These are phyloP conservation scores for Mycena polygramma DNA, from an alignment of 768 basidiomycete genomes.

Conservation along the genomic window DNA sequence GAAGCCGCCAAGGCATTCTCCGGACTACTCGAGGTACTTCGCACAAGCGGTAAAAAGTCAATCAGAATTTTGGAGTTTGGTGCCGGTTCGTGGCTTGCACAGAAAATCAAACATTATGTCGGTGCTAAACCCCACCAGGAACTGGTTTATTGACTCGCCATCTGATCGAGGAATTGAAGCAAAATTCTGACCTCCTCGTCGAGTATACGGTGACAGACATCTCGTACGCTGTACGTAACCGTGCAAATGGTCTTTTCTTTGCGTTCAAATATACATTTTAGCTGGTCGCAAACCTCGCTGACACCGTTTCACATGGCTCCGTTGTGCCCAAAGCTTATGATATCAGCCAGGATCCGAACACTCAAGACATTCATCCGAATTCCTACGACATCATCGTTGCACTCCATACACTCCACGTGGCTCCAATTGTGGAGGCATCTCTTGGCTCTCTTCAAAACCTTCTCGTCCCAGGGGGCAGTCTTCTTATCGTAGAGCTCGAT, in stretches of 20 bases:
- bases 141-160: slow-evolving; percentile 18
- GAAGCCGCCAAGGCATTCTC: slow-evolving; percentile 11
- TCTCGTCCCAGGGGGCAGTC: slow-evolving; percentile 16
- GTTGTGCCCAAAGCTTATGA: slow-evolving; percentile 16
- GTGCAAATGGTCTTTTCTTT: background rate
- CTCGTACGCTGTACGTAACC: slow-evolving; percentile 12
- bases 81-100: slow-evolving; percentile 4
- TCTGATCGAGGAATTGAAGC: slow-evolving; percentile 13
- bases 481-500: slow-evolving; percentile 13
- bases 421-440: background rate
- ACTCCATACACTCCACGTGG: slow-evolving; percentile 19
- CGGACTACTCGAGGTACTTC: background rate
- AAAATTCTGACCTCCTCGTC: background rate
- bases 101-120: background rate
- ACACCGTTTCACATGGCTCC: background rate
- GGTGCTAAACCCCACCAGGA: background rate
- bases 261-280: background rate
- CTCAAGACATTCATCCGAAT: slow-evolving; percentile 7
- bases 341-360: slow-evolving; percentile 6
- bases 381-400: slow-evolving; percentile 17
- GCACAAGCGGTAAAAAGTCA: background rate
- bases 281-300: slow-evolving; percentile 8
- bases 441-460: slow-evolving; percentile 7
- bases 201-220: slow-evolving; percentile 28
- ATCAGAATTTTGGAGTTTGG: slow-evolving; percentile 30